Conservation (phyloP, 1,139 yeast species). For the Magnusiomyces tetraspermus region DNA sequence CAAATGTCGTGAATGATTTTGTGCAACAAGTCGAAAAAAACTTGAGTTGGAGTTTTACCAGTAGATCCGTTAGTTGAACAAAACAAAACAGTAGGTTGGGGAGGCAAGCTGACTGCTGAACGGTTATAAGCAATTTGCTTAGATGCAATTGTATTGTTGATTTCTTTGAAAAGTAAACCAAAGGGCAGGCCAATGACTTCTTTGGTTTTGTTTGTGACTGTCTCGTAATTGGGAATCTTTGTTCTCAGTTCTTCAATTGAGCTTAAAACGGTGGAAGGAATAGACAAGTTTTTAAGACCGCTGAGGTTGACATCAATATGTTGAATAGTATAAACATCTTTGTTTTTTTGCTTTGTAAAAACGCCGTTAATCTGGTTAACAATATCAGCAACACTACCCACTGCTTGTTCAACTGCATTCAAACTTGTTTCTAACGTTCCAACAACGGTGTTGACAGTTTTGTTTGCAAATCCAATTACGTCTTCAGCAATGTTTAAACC, state of each 20-base stretch:
- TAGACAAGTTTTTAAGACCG: constrained; percentile 48
- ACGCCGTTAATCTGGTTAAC: constrained; percentile 41
- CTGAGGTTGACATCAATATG: constrained; percentile 45
- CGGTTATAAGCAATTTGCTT: constrained; percentile 13
- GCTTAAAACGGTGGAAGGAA: constrained; percentile 52
- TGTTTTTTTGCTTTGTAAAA: constrained; percentile 41
- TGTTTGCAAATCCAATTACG: constrained; percentile 50
- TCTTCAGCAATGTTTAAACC: constrained; percentile 67
- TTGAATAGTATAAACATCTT: constrained; percentile 22
- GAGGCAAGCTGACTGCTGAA: constrained; percentile 24
- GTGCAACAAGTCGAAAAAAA: constrained; percentile 31
- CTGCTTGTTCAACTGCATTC: constrained; percentile 42
- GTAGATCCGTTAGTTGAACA: constrained; percentile 20
- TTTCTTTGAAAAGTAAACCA: constrained; percentile 38
- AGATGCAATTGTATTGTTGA: constrained; percentile 21
- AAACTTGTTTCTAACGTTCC: constrained; percentile 56
- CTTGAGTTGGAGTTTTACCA: constrained; percentile 17
- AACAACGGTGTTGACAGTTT: constrained; percentile 46
- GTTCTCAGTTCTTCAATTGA: constrained; percentile 40
- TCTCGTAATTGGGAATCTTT: constrained; percentile 50
- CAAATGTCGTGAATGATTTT: constrained; percentile 31
- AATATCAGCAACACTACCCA: constrained; percentile 35
- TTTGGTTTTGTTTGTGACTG: constrained; percentile 44
- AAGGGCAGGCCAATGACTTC: constrained; percentile 45
- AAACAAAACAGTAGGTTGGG: constrained; percentile 19